phyloP scores from a whole-genome alignment of 2,329 filamentous ascomycete species.

The Epichloe baconii region DNA sequence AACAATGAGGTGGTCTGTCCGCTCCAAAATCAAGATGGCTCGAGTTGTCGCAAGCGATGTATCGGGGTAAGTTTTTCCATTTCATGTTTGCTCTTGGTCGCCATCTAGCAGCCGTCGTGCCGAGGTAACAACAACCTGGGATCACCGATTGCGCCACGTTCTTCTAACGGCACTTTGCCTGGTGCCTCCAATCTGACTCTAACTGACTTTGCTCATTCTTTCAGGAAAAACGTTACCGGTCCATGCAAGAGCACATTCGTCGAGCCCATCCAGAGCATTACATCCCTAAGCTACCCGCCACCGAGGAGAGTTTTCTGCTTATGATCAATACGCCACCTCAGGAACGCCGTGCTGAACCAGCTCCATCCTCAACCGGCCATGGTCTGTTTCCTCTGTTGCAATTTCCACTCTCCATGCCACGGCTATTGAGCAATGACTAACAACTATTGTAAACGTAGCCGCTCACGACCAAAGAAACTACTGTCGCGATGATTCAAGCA shows the following conservation, averaged over 20 bases:
- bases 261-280: constrained; percentile 95
- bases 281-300: constrained; percentile 93
- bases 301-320: constrained; percentile 90
- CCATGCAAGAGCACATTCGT: constrained; percentile 98
- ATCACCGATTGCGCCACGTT: not conserved
- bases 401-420: not conserved
- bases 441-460: constrained; percentile 17
- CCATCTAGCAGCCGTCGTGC: not conserved
- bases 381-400: constrained; percentile 16
- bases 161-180: not conserved
- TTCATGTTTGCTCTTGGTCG: not conserved
- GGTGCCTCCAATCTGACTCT: not conserved
- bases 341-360: constrained; percentile 39
- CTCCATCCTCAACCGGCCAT: constrained; percentile 19
- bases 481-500: constrained; percentile 49
- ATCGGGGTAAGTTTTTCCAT: constrained; percentile 66
- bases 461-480: constrained; percentile 42
- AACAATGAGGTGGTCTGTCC: constrained; percentile 97
- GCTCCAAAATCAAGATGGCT: constrained; percentile 89
- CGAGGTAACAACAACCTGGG: not conserved
- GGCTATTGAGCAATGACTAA: not conserved
- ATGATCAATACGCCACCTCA: constrained; percentile 89
- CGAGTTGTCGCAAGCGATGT: constrained; percentile 93
- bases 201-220: not conserved
- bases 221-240: constrained; percentile 90